Base-by-base conservation (phyloP, 192 early-diverging fungal species). In the Obelidium mucronatum region DNA sequence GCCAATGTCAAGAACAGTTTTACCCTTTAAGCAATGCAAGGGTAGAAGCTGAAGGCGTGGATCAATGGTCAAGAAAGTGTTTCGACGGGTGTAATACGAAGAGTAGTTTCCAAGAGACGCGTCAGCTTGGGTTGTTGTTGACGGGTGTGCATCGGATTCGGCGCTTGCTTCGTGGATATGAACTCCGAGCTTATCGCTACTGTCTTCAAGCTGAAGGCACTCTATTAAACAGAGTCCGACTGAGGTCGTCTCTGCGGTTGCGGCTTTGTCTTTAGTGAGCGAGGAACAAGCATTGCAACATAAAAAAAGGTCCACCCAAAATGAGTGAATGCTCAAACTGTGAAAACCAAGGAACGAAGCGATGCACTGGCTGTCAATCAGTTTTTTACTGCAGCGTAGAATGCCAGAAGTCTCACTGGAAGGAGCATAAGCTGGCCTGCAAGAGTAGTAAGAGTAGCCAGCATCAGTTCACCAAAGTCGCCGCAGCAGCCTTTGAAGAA, bases 1-100 rank as follows among this genome's bases (percentile, higher is more conserved):
- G 2, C 94, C 94, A 76, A 95, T 87, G 70, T 95, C 94, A 13
- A 94, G 81, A 3, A 94, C 90, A 24, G 60, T 53, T 48, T 90
- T 90, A 11, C 80, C 79, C 40, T 68, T 65, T 36, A 95, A 85
- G 77, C 82, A 83, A 17, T 33, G 65, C 33, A 65, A 54, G 2
- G 88, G 78, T 35, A 95, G 54, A 3, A 90, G 51, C 26, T 77
- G 67, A 5, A 95, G 70, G 5, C 94, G 86, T 1, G 86, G 73
- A 77, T 95, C 94, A 15, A 53, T 28, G 13, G 26, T 26, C 22
- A 39, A 19, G 36, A 19, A 51, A 31, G 3, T 37, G 1, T 17
- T 13, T 11, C 87, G 75, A 70, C 81, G 85, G 39, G 63, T 80
- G 79, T 92, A 92, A 69, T 92, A 92, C 39, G 73, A 52, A 3